Base-by-base conservation (phyloP, 805 yeast genomes). In the Naumovozyma baii region DNA sequence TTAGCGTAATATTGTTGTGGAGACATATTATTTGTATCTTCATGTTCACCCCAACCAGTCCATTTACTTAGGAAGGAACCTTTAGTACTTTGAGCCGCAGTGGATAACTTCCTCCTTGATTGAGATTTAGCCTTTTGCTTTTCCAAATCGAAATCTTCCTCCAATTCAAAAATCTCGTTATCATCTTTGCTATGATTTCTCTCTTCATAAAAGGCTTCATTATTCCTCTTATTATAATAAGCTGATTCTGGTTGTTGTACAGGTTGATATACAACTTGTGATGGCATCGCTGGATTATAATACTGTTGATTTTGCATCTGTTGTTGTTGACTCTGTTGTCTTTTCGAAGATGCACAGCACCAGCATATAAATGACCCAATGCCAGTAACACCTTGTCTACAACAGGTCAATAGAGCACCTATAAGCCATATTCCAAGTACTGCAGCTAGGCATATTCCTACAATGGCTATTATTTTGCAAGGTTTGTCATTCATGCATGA, bases 391-490 rank as follows among this genome's bases (percentile, higher is more conserved):
- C 83, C 80, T 47, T 75, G 74, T 51, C 74, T 71, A 26, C 71
- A 44, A 49, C 83, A 78, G 37, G 78, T 70, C 37, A 79, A 47
- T 1, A 83, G 18, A 0, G 76, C 70, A 12, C 72, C 64, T 1
- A 80, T 15, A 3, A 81, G 42, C 82, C 87, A 79, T 4, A 81
- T 37, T 0, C 57, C 62, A 0, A 81, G 42, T 2, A 83, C 48
- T 0, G 56, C 66, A 0, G 78, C 90, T 10, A 84, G 51, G 0
- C 66, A 74, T 3, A 83, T 79, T 2, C 83, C 80, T 12, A 82
- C 83, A 33, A 83, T 83, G 3, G 83, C 88, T 16, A 80, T 73
- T 41, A 83, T 74, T 54, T 83, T 84, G 61, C 94, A 84, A 35
- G 78, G 68, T 34, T 63, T 77, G 58, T 82, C 80, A 52, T 71